These are phyloP conservation scores for Pholiota adiposa DNA, from an alignment of 1,284 basidiomycete genomes.

Conservation along the genomic window DNA sequence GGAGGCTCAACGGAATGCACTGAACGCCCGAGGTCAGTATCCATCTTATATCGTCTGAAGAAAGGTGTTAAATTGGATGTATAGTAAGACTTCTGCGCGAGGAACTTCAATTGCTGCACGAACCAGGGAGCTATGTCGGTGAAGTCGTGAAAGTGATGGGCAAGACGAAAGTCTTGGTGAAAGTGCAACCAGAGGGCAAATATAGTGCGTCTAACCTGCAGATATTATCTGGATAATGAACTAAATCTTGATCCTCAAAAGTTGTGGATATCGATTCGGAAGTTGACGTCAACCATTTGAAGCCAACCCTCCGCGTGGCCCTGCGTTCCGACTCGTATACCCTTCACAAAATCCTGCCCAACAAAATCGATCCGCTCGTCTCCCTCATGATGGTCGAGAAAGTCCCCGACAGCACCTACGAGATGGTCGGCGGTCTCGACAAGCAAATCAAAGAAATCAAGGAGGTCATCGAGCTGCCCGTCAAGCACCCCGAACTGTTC, in stretches of 20 bases:
- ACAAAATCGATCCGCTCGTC: conserved; percentile 95
- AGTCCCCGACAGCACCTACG: conserved; percentile 98
- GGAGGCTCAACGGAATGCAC: conserved; percentile 95
- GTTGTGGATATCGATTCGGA: conserved; percentile 95
- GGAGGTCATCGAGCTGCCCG: conserved; percentile 97
- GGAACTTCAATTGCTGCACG: conserved; percentile 93
- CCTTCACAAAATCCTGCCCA: conserved; percentile 92
- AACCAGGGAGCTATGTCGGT: conserved; percentile 97
- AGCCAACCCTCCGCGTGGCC: conserved; percentile 90
- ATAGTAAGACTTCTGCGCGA: conserved; percentile 87
- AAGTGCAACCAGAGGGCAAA: conserved; percentile 98
- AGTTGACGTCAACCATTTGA: conserved; percentile 83
- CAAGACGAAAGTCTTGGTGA: conserved; percentile 98
- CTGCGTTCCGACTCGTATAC: conserved; percentile 96
- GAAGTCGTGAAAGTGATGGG: conserved; percentile 99
- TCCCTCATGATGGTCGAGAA: conserved; percentile 99
- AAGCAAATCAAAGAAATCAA: conserved; percentile 99
- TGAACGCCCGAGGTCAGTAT: conserved; percentile 88
- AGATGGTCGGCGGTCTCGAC: conserved; percentile 99
- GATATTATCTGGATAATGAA: neutral
- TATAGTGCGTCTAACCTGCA: conserved; percentile 69
- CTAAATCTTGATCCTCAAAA: conserved; percentile 32
- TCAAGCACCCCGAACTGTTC: conserved; percentile 98
- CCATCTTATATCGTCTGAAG: neutral
- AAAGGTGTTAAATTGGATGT: neutral